Base-by-base conservation (phyloP, 805 yeast genomes). In the Wickerhamiella musiphila region DNA sequence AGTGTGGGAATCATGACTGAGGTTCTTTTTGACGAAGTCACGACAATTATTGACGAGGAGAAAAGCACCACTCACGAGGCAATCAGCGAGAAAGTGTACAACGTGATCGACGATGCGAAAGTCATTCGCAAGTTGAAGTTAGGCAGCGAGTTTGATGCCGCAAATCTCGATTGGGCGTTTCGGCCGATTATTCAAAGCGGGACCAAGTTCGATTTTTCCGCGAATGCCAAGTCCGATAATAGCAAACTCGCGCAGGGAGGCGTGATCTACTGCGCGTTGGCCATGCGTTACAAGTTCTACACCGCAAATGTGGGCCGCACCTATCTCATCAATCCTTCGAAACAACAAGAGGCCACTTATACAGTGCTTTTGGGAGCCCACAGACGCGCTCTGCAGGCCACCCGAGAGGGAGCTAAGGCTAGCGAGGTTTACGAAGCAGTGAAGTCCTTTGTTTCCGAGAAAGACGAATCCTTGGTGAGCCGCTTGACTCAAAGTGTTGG, bases 161-260 rank as follows among this genome's bases (percentile, higher is more conserved):
- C 69, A 39, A 68, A 71, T 40, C 57, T 86, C 14, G 96, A 86
- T 52, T 86, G 95, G 94, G 78, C 93, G 42, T 82, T 79, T 53
- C 71, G 83, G 34, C 95, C 96, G 18, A 78, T 83, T 32, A 66
- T 83, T 33, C 93, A 82, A 57, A 76, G 92, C 44, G 93, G 93
- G 34, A 82, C 81, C 22, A 70, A 72, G 34, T 84, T 73, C 48
- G 93, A 83, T 53, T 61, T 84, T 48, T 73, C 67, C 46, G 84
- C 92, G 26, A 73, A 86, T 35, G 93, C 93, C 1, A 69, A 73
- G 35, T 75, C 93, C 1, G 68, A 70, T 32, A 66, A 70, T 37
- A 68, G 66, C 42, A 59, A 77, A 32, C 65, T 67, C 30, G 76
- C 79, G 6, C 68, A 68, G 11, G n/a, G n/a, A n/a, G 86, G 93